Evolutionary conservation across 108 stramenopile species (phyloP), one percentile per base, ranked within the genome.

Genomic region (Licmophora abbreviata): DNA sequence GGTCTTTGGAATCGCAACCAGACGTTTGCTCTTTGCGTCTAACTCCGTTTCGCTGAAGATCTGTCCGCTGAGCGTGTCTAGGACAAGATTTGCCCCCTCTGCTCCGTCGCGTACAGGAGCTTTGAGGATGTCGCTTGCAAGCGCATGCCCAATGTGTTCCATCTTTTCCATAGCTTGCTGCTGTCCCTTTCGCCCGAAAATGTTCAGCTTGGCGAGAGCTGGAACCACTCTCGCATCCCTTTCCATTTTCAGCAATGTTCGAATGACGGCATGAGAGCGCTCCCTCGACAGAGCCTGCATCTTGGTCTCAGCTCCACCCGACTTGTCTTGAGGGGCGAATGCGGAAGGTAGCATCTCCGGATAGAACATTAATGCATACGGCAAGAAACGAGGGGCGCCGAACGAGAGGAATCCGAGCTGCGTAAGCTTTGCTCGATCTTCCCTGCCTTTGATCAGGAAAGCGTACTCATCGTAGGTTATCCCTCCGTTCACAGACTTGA

Each of bases 301-400:
- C 45, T 79, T 72, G 0, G 55, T 59, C 40, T 77, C 72, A 14
- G 46, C 30, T 10, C 29, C 56, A 3, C 54, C 63, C 0, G 43
- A 37, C 28, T 49, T 57, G 26, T 63, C 54, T 15, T 43, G 51
- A 5, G 61, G 67, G 4, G 61, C 24, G 45, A 88, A 88, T 15
- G 85, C 81, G n/a, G 66, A 59, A 4, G 90, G 90, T 40, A 92
- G 44, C 69, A 87, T 73, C 26, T 80, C 68, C 29, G 90, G 85
- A 54, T 78, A 77, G 22, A 82, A 85, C 83, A 84, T 76, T 12
- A 92, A 34, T 10, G 69, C 73, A 58, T 92, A 92, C 0, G 83
- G 82, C 17, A 87, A 75, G 44, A 84, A 69, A 51, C 70, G 61
- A 15, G 83, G 81, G 28, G 79, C 67, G 53, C 79, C 77, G 24